Evolutionary conservation across 2,329 filamentous ascomycete genomes (phyloP).

Genomic region (Daldinia sp.): DNA sequence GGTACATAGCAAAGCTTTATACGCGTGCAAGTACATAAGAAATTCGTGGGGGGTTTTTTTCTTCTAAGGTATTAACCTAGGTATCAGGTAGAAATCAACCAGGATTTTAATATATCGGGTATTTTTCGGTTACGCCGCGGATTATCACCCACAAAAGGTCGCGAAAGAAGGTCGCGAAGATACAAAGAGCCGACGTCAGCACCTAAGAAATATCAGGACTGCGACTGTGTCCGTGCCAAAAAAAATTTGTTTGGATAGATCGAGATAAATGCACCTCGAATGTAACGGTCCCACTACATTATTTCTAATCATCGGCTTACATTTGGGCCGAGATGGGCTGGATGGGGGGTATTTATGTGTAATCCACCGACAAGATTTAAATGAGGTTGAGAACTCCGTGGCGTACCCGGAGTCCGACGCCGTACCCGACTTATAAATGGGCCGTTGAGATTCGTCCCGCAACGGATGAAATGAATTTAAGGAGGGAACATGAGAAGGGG

Average conservation of each 20-base stretch:
- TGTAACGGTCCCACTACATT: not conserved
- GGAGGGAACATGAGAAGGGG: not conserved
- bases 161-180: not conserved
- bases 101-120: not conserved
- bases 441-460: not conserved
- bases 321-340: not conserved
- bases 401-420: not conserved
- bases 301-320: not conserved
- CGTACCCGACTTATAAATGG: not conserved
- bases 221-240: not conserved
- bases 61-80: not conserved
- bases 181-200: not conserved
- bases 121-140: not conserved
- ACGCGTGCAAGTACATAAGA: not conserved
- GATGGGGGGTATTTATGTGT: not conserved
- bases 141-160: no score
- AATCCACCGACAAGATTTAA: not conserved
- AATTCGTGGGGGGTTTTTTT: not conserved
- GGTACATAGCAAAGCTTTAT: not conserved
- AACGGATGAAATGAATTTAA: not conserved
- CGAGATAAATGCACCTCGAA: not conserved
- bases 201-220: not conserved
- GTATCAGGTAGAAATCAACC: not conserved
- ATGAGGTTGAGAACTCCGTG: not conserved
- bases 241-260: not conserved